A percentile compares a stretch with the other conserved stretches of the same genome.
These are phyloP conservation scores for Talaromyces sp. DNA, from an alignment of 2,329 filamentous ascomycete genomes.

Conservation along the genomic window DNA sequence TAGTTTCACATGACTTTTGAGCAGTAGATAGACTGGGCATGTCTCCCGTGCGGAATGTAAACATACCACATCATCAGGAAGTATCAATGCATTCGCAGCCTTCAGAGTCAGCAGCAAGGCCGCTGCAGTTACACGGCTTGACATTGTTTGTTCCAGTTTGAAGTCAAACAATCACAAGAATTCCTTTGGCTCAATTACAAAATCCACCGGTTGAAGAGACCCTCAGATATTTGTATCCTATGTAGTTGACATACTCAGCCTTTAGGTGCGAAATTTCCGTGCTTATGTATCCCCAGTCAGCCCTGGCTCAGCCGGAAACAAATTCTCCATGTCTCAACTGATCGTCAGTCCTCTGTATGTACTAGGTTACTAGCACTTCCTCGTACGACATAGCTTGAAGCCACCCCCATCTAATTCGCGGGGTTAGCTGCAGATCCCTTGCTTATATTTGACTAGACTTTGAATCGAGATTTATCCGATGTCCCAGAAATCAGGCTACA, in stretches of 20 bases:
- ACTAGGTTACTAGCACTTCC: neutral
- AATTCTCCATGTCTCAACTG: neutral
- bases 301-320: neutral
- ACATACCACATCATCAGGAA: slow-evolving; percentile 32
- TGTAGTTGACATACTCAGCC: too few species aligned
- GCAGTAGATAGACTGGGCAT: neutral
- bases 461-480: neutral
- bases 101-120: slow-evolving; percentile 25
- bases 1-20: neutral
- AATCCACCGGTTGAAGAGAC: neutral
- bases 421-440: slow-evolving; percentile 11
- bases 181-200: neutral
- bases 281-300: neutral
- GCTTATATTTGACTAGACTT: neutral
- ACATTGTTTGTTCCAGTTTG: neutral
- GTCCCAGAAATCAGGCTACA: neutral
- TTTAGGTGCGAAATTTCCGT: neutral
- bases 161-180: neutral
- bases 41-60: neutral
- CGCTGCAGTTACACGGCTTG: slow-evolving; percentile 3
- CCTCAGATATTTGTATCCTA: neutral
- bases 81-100: slow-evolving; percentile 27
- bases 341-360: neutral
- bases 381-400: neutral
- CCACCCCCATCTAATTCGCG: neutral